A percentile compares a stretch with the other conserved stretches of the same genome.
Evolutionary conservation across 192 early-diverging fungal genomes (phyloP).

Genomic region (Mortierella hygrophila): DNA sequence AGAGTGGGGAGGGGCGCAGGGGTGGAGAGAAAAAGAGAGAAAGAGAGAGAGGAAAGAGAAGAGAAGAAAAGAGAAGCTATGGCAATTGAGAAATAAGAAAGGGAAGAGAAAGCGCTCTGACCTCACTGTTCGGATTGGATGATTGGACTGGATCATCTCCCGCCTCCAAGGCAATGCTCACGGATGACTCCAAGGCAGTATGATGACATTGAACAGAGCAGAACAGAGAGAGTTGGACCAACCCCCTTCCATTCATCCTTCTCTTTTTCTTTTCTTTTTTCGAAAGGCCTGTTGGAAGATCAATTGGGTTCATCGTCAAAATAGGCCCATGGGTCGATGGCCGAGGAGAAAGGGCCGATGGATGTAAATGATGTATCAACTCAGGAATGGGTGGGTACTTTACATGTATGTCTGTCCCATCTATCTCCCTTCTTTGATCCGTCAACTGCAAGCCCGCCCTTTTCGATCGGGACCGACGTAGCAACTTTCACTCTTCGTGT

Average conservation of each 20-base stretch:
- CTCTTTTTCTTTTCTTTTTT: too few relatives aligned
- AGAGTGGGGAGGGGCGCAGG: neutral
- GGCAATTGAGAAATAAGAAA: neutral
- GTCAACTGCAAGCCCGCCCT: neutral
- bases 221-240: neutral
- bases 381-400: neutral
- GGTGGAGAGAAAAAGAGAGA: neutral
- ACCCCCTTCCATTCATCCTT: neutral
- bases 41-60: neutral
- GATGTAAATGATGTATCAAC: neutral
- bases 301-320: too few relatives aligned
- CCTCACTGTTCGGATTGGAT: neutral
- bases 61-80: neutral
- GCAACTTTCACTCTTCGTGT: neutral
- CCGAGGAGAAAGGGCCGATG: neutral
- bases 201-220: neutral
- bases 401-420: too few relatives aligned
- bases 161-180: neutral
- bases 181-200: neutral
- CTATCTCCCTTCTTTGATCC: neutral
- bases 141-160: neutral
- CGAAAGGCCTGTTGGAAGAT: too few relatives aligned
- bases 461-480: neutral
- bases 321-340: too few relatives aligned
- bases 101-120: slow-evolving; percentile 9